Base-by-base conservation (phyloP, 1,284 basidiomycete genomes). In the Crepidotus sp. region DNA sequence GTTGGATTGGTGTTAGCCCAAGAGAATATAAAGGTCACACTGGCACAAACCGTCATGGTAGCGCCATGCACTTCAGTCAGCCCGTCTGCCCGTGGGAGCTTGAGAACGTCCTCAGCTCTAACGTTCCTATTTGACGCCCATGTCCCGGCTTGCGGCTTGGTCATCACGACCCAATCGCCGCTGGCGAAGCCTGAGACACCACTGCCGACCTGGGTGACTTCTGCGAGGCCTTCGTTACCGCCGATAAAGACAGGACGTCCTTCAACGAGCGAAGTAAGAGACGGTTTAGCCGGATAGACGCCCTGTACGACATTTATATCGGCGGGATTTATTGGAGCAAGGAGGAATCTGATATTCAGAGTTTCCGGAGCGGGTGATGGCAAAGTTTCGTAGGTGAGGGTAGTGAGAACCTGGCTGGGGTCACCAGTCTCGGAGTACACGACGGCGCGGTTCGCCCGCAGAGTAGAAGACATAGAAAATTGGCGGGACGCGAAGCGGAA, bases 221-320 rank as follows among this genome's bases (percentile, higher is more conserved):
- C 68, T 2, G 78, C 89, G 3, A 88, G 60, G 1, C 84, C 88
- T 60, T 93, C 89, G 55, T 89, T 90, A 6, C 88, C 89, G 30
- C 71, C 80, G 4, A 91, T 69, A 54, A 71, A 83, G 6, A 77
- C 64, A 13, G 70, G 59, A 10, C 62, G 38, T 0, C 60, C 59
- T 7, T 55, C 49, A 18, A 61, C 58, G n/a, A 61, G 52, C 9
- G 52, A 6, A 33, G 63, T 57, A 33, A 76, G 51, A 19, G 62
- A 59, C 0, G 86, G 83, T 52, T 77, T 80, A 10, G 73, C 61
- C 0, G 88, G 87, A 57, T 91, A 91, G 13, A 84, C 75, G 8
- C 89, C 89, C 61, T 90, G 80, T 32, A 90, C 71, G 34, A 86
- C 83, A 51, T 90, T 90, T 54, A 85, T 61, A 52, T 90, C 87